These are phyloP conservation scores for Penicillium sp. DNA, from an alignment of 2,329 filamentous ascomycete genomes.

Conservation along the genomic window DNA sequence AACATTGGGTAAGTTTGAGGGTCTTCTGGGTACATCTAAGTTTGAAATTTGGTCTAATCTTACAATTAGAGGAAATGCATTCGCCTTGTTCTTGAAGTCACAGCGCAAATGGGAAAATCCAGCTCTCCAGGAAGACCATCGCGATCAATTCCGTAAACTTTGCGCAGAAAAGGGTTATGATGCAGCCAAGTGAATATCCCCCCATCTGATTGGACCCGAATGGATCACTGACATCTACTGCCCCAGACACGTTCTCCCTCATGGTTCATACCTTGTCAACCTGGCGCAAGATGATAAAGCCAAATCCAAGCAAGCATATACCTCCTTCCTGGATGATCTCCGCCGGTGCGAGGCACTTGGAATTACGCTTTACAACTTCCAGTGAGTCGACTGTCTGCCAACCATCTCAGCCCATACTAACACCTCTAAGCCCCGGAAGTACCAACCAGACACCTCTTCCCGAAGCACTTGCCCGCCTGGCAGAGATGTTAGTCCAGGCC, in stretches of 20 bases:
- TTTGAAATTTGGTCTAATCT: background rate
- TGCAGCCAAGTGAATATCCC: conserved; percentile 50
- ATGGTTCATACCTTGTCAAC: conserved; percentile 96
- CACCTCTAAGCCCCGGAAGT: conserved; percentile 63
- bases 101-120: conserved; percentile 94
- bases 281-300: conserved; percentile 77
- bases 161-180: conserved; percentile 71
- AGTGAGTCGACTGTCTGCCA: conserved; percentile 44
- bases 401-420: background rate
- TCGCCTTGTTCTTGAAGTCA: conserved; percentile 92
- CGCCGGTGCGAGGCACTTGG: conserved; percentile 79
- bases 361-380: conserved; percentile 95
- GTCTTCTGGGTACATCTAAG: background rate
- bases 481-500: conserved; percentile 75
- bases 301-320: conserved; percentile 83
- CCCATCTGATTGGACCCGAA: background rate
- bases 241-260: conserved; percentile 70
- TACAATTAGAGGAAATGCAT: conserved; percentile 71
- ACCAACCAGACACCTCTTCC: conserved; percentile 65
- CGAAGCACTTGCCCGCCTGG: conserved; percentile 74
- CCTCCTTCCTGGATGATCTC: conserved; percentile 82
- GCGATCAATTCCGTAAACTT: conserved; percentile 65
- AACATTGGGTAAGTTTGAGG: conserved; percentile 61
- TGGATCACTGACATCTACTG: conserved; percentile 13
- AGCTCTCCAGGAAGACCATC: conserved; percentile 65